These are phyloP conservation scores for Hylodesmum podocarpum DNA, from an alignment of 306 rosid species.

Conservation along the genomic window DNA sequence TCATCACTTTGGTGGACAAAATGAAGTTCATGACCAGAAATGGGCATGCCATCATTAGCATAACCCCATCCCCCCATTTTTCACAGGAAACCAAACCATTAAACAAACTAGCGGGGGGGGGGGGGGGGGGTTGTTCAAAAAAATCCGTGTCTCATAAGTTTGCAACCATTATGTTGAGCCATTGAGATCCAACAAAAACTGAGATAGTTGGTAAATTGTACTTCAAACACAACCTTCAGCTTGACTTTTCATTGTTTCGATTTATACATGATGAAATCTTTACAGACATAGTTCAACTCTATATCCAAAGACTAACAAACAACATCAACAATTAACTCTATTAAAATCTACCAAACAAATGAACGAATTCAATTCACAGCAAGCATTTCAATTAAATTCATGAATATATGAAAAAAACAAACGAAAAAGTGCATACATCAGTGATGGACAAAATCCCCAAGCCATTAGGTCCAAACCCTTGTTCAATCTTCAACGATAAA, in stretches of 20 bases:
- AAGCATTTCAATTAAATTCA: background rate
- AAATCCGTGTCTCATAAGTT: background rate
- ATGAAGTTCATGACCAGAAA: background rate
- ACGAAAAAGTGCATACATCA: constrained; percentile 51
- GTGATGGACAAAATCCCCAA: constrained; percentile 76
- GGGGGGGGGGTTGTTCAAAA: background rate
- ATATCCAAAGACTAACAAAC: constrained; percentile 15
- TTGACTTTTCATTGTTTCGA: background rate
- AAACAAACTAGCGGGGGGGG: background rate
- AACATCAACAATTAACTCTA: background rate
- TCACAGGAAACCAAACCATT: background rate
- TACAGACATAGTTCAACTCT: background rate
- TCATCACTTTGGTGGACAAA: background rate
- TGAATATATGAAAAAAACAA: background rate
- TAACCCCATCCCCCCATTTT: background rate
- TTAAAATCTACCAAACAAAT: background rate
- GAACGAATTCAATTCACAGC: background rate
- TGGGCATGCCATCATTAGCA: background rate
- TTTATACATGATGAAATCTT: background rate
- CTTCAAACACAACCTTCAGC: background rate
- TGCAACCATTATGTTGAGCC: background rate
- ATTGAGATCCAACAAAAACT: background rate
- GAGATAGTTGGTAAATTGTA: background rate
- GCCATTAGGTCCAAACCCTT: constrained; percentile 82
- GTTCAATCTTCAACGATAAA: constrained; percentile 74